Evolutionary conservation across 257 asterid genomes (phyloP).

Genomic region (Salvia rosmarinus): DNA sequence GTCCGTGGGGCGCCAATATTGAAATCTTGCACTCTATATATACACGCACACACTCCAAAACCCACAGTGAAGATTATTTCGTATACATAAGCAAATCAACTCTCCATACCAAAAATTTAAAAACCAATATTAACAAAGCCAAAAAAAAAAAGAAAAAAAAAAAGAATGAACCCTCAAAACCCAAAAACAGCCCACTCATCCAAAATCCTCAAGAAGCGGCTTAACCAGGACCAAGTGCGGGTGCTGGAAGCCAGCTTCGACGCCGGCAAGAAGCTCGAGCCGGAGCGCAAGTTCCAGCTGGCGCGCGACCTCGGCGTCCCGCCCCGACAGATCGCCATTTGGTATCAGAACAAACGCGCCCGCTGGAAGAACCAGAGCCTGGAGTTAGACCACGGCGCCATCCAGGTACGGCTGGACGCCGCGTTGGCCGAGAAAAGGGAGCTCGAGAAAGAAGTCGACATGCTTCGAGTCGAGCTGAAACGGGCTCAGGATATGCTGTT

Average conservation of each 20-base stretch:
- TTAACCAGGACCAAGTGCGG: constrained; percentile 70
- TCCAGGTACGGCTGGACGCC: constrained; percentile 61
- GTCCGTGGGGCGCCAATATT: constrained; percentile 24
- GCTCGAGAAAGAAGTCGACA: constrained; percentile 57
- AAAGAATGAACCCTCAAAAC: constrained; percentile 43
- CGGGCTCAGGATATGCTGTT: constrained; percentile 52
- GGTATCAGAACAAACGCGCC: constrained; percentile 91
- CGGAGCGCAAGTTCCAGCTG: constrained; percentile 70
- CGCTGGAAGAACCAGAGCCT: constrained; percentile 89
- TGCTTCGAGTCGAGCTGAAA: constrained; percentile 59
- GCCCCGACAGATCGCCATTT: constrained; percentile 82
- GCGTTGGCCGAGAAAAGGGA: constrained; percentile 57
- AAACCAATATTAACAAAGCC: too few relatives aligned
- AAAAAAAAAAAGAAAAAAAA: background rate
- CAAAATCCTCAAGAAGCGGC: constrained; percentile 55
- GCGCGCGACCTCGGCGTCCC: constrained; percentile 77
- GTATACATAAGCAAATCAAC: background rate
- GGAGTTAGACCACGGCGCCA: constrained; percentile 61
- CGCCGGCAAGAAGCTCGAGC: constrained; percentile 73
- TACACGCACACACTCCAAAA: constrained; percentile 25
- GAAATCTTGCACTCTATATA: constrained; percentile 25
- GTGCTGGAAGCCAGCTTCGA: constrained; percentile 76
- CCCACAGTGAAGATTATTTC: constrained; percentile 22
- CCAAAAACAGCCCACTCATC: constrained; percentile 30
- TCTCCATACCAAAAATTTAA: too few relatives aligned